Conservation (phyloP, 2,329 filamentous ascomycete species). For the Colletotrichum falcatum region DNA sequence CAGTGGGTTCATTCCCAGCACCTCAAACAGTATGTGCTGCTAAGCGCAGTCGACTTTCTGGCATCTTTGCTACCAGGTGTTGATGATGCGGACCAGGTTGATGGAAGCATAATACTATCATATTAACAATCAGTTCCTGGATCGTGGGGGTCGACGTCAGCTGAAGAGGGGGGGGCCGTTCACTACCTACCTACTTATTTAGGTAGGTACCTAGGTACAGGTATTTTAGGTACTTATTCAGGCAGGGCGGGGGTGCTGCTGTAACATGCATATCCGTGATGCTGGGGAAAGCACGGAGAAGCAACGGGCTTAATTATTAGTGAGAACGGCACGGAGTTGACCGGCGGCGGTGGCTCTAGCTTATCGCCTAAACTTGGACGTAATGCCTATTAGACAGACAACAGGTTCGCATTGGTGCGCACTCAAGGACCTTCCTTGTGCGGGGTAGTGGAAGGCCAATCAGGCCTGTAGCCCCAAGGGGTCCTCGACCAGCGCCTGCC, state of each 20-base stretch:
- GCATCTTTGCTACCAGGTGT: too few relatives aligned
- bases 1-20: neutral
- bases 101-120: neutral
- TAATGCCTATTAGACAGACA: conserved; percentile 40
- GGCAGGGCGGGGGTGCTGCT: neutral
- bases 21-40: neutral
- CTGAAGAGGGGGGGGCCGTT: neutral
- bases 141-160: neutral
- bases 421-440: conserved; percentile 32
- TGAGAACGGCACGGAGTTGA: conserved; percentile 9
- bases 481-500: conserved; percentile 12
- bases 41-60: neutral
- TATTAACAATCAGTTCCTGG: neutral
- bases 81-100: neutral
- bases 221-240: too few relatives aligned
- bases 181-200: too few relatives aligned
- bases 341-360: conserved; percentile 13
- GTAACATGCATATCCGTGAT: neutral
- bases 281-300: conserved; percentile 9
- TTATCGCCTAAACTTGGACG: conserved; percentile 39
- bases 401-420: conserved; percentile 27
- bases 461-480: conserved; percentile 11
- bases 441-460: conserved; percentile 36
- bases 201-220: too few relatives aligned
- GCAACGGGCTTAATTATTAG: conserved; percentile 15